Percentiles rank a stretch among this genome's conserved stretches.
These are phyloP conservation scores for Micractinium sp. DNA, from an alignment of 139 green algal genomes.

Conservation along the genomic window DNA sequence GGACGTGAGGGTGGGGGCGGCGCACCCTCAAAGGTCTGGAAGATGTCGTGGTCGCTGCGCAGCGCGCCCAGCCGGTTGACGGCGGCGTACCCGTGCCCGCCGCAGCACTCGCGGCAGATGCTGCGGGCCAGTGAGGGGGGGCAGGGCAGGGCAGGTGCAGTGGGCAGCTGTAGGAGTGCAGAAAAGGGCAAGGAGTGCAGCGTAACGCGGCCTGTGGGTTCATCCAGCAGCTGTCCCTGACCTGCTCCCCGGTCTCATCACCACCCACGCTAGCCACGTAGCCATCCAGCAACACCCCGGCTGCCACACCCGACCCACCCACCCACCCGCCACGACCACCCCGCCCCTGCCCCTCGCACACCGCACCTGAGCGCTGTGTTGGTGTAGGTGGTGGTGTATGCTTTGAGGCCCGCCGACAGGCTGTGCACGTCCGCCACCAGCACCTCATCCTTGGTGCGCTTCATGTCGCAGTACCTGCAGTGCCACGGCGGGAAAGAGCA, in stretches of 20 bases:
- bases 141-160: neutral
- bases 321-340: neutral
- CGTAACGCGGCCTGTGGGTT: too few relatives aligned
- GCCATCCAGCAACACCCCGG: neutral
- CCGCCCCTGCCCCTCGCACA: neutral
- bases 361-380: constrained; percentile 58
- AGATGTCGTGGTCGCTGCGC: constrained; percentile 79
- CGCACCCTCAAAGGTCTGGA: constrained; percentile 67
- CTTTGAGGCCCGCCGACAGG: constrained; percentile 70
- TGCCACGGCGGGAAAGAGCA: too few relatives aligned
- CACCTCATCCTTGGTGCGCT: constrained; percentile 74
- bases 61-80: constrained; percentile 80
- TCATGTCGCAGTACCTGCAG: constrained; percentile 73
- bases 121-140: neutral
- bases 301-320: neutral
- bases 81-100: constrained; percentile 84
- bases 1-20: too few relatives aligned
- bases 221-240: too few relatives aligned
- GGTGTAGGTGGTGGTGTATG: constrained; percentile 68
- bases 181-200: neutral
- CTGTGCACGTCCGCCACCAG: constrained; percentile 73
- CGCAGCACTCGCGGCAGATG: constrained; percentile 77
- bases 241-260: too few relatives aligned
- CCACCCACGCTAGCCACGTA: too few relatives aligned
- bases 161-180: neutral